phyloP scores from a whole-genome alignment of 2,329 filamentous ascomycete genomes.

The Fusarium torreyae region DNA sequence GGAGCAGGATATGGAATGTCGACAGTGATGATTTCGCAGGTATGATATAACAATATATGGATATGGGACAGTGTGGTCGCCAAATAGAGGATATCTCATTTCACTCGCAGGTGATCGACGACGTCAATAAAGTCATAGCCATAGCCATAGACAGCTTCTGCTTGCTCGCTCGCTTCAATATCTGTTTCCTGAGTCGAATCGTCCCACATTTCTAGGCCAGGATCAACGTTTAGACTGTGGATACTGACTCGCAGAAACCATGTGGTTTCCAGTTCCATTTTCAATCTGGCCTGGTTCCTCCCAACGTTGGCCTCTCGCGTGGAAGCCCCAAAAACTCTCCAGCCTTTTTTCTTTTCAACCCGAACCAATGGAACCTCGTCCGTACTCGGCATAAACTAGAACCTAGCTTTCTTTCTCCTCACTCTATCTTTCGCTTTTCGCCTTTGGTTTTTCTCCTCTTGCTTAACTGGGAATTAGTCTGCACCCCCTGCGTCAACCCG shows the following conservation, averaged over 20 bases:
- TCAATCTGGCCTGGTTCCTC: conserved; percentile 9
- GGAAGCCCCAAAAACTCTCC: conserved; percentile 31
- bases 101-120: conserved; percentile 31
- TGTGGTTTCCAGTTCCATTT: conserved; percentile 32
- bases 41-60: too few species aligned
- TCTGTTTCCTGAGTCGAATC: conserved; percentile 21
- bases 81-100: conserved; percentile 13
- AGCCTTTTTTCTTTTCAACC: not conserved
- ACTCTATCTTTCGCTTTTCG: not conserved
- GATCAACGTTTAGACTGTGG: conserved; percentile 30
- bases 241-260: conserved; percentile 45
- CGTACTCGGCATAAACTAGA: conserved; percentile 26
- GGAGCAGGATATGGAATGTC: too few species aligned
- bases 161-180: not conserved
- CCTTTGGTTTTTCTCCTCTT: conserved; percentile 13
- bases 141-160: not conserved
- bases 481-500: conserved; percentile 49
- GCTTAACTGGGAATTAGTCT: conserved; percentile 20
- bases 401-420: conserved; percentile 1
- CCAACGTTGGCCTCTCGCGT: conserved; percentile 2
- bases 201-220: conserved; percentile 14
- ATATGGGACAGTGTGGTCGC: not conserved
- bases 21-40: too few species aligned
- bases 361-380: conserved; percentile 24
- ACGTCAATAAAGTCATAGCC: conserved; percentile 9